Evolutionary conservation across 1,284 basidiomycete genomes (phyloP).

Genomic region (Cutaneotrichosporon curvatum): DNA sequence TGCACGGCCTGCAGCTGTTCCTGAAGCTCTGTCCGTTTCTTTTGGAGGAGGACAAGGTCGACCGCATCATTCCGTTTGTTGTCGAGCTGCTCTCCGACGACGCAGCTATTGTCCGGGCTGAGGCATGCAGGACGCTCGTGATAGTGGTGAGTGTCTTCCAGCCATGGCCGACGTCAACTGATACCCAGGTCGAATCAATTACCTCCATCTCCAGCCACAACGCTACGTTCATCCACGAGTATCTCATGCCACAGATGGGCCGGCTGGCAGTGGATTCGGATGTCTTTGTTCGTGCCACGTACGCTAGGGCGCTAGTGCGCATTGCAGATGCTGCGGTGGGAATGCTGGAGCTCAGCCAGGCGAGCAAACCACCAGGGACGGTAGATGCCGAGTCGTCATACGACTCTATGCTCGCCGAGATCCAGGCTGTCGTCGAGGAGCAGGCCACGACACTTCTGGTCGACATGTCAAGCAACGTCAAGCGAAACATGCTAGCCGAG

Average conservation of each 20-base stretch:
- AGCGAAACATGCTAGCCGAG: constrained; percentile 56
- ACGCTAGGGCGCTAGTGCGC: constrained; percentile 77
- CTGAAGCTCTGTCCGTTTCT: constrained; percentile 74
- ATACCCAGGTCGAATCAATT: constrained; percentile 67
- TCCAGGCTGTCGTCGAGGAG: constrained; percentile 80
- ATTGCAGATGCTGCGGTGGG: constrained; percentile 69
- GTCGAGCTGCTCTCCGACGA: constrained; percentile 84
- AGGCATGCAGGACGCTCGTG: constrained; percentile 71
- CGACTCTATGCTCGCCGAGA: constrained; percentile 72
- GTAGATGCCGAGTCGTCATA: constrained; percentile 65
- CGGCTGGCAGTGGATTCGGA: constrained; percentile 76
- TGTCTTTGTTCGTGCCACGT: constrained; percentile 78
- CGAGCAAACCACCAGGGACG: constrained; percentile 55
- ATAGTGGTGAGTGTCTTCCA: constrained; percentile 56
- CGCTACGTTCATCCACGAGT: constrained; percentile 77
- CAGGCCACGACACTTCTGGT: constrained; percentile 66
- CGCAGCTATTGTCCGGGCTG: constrained; percentile 67
- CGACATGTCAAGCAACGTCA: constrained; percentile 52
- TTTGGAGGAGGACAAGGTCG: constrained; percentile 90
- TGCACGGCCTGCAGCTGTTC: constrained; percentile 78
- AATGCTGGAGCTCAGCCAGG: constrained; percentile 82
- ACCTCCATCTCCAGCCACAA: constrained; percentile 85
- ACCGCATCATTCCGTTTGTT: constrained; percentile 86
- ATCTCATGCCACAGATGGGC: constrained; percentile 83
- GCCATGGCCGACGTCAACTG: not conserved